A percentile compares a stretch with the other conserved stretches of the same genome.
Conservation (phyloP, 305 asterid species). For the Fraxinus floribunda region DNA sequence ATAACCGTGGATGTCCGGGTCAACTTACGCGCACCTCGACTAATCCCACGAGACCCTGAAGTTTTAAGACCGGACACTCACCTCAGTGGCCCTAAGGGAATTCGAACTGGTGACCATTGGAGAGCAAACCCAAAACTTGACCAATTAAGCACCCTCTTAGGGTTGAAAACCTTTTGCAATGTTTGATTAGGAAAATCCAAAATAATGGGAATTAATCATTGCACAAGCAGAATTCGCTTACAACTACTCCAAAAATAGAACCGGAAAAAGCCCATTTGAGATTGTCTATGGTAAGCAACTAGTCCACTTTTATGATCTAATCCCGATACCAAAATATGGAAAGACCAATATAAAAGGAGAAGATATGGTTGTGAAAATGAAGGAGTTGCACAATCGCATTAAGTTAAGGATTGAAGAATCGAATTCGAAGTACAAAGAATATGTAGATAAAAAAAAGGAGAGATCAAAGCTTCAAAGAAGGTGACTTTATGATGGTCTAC, state of each 20-base stretch:
- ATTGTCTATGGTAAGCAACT: neutral
- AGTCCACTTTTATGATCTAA: neutral
- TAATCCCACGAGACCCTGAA: no score
- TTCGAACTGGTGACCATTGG: no score
- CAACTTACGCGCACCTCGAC: no score
- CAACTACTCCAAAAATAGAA: neutral
- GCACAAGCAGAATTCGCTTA: neutral
- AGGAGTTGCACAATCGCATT: neutral
- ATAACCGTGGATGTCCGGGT: no score
- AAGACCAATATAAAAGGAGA: neutral
- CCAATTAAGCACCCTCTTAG: no score
- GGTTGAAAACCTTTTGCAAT: neutral
- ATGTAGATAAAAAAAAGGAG: no score
- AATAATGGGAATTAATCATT: neutral
- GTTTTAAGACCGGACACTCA: no score
- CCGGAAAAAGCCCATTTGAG: neutral
- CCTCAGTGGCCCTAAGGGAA: no score
- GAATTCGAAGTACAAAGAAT: neutral
- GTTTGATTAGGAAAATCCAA: neutral
- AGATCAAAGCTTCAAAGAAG: neutral
- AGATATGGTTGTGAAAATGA: neutral
- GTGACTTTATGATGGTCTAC: neutral
- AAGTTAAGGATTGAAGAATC: neutral
- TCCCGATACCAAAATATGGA: neutral
- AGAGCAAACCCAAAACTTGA: no score